Conservation (phyloP, 2,329 filamentous ascomycete species). For the Scleromitrula shiraiana region DNA sequence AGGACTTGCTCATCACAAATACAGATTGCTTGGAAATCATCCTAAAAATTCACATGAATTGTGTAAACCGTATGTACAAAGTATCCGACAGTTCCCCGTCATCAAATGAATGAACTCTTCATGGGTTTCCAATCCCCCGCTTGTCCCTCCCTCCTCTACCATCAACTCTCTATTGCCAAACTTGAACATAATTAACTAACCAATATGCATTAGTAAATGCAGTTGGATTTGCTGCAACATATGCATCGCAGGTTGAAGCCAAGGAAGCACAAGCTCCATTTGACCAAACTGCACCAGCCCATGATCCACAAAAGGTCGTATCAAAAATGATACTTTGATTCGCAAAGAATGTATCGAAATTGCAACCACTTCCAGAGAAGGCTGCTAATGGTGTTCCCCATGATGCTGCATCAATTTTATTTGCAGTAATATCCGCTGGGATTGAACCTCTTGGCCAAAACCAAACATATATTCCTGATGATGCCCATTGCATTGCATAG, state of each 20-base stretch:
- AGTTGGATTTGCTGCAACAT: conserved; percentile 60
- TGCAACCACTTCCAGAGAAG: conserved; percentile 53
- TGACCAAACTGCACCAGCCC: conserved; percentile 67
- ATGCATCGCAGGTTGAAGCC: conserved; percentile 60
- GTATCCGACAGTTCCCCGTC: too few relatives aligned
- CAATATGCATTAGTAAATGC: conserved; percentile 67
- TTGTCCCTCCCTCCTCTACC: background rate
- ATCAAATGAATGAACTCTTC: too few relatives aligned
- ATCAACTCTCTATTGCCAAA: background rate
- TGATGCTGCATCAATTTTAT: conserved; percentile 46
- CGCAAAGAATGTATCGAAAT: conserved; percentile 56
- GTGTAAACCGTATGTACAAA: too few relatives aligned
- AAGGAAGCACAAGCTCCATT: conserved; percentile 50
- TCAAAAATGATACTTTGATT: conserved; percentile 65
- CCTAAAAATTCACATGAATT: too few relatives aligned
- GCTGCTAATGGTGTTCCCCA: conserved; percentile 63
- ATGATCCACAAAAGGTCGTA: conserved; percentile 38
- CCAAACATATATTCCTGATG: conserved; percentile 61
- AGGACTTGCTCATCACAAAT: too few relatives aligned
- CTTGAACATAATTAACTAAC: conserved; percentile 48
- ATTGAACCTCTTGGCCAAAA: conserved; percentile 59
- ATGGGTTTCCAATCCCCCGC: too few relatives aligned
- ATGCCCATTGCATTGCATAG: conserved; percentile 63
- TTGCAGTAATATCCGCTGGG: conserved; percentile 52
- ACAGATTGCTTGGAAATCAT: too few relatives aligned